Conservation (phyloP, 257 asterid species). For the Nemophila menziesii region DNA sequence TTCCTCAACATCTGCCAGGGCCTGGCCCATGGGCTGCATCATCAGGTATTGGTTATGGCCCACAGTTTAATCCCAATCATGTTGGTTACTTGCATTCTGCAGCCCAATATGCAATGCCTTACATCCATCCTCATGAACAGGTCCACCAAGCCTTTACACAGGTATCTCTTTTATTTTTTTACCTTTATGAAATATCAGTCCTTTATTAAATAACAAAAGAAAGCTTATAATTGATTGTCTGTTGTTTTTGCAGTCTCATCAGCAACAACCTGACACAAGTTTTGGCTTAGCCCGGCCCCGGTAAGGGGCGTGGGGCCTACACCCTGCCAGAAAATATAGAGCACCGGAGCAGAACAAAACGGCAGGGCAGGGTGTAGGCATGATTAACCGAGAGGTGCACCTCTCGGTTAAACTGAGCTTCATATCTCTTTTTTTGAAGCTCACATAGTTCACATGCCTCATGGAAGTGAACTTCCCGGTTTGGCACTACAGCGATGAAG, state of each 20-base stretch:
- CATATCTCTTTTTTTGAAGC: too few relatives aligned
- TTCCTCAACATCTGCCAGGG: slow-evolving; percentile 68
- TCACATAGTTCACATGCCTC: too few relatives aligned
- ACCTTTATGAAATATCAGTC: too few relatives aligned
- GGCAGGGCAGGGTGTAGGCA: slow-evolving; percentile 96
- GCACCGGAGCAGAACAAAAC: too few relatives aligned
- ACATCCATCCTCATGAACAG: slow-evolving; percentile 72
- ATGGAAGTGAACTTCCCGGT: too few relatives aligned
- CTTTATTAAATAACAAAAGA: too few relatives aligned
- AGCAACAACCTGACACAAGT: slow-evolving; percentile 59
- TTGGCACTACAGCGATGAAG: too few relatives aligned
- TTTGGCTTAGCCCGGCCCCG: slow-evolving; percentile 99
- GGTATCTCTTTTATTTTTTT: too few relatives aligned
- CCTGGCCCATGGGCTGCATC: slow-evolving; percentile 72
- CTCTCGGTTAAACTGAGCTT: too few relatives aligned
- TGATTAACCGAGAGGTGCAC: slow-evolving; percentile 46
- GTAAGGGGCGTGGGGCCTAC: slow-evolving; percentile 99
- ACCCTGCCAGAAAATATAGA: slow-evolving; percentile 46
- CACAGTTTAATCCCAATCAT: slow-evolving; percentile 66
- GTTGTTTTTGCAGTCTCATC: slow-evolving; percentile 44
- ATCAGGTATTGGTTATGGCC: slow-evolving; percentile 78
- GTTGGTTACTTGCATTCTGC: slow-evolving; percentile 55
- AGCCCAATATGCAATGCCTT: slow-evolving; percentile 76
- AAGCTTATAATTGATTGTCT: too few relatives aligned
- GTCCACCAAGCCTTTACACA: too few relatives aligned